These are phyloP conservation scores for Candida krabiensis DNA, from an alignment of 805 yeast species.

Conservation along the genomic window DNA sequence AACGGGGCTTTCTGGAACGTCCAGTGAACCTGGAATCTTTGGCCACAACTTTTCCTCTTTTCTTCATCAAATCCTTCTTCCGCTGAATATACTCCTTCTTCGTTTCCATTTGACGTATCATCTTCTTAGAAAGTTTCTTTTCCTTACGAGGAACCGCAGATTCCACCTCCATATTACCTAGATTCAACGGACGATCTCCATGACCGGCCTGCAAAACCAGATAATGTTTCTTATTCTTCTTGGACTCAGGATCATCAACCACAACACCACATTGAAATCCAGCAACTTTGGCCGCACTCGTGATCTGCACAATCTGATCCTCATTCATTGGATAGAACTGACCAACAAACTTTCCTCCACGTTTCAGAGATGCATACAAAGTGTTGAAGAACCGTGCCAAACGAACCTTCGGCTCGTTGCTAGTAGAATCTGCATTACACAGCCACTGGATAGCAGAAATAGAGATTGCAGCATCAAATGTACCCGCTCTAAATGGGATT, in stretches of 20 bases:
- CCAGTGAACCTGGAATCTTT: conserved; percentile 90
- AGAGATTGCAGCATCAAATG: conserved; percentile 94
- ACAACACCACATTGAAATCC: conserved; percentile 97
- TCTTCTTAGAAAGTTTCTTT: conserved; percentile 45
- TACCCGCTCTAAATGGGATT: conserved; percentile 91
- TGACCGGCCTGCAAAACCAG: conserved; percentile 86
- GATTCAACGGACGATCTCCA: conserved; percentile 70
- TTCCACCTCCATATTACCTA: conserved; percentile 81
- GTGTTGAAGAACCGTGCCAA: conserved; percentile 82
- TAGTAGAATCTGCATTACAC: conserved; percentile 88
- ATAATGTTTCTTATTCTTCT: conserved; percentile 87
- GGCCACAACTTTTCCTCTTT: conserved; percentile 88
- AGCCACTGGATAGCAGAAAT: conserved; percentile 97
- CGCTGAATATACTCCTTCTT: conserved; percentile 79
- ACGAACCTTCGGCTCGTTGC: conserved; percentile 81
- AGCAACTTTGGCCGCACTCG: conserved; percentile 84
- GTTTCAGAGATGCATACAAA: conserved; percentile 76
- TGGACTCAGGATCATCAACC: conserved; percentile 90
- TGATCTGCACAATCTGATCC: conserved; percentile 72
- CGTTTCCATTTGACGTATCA: conserved; percentile 61
- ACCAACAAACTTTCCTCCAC: conserved; percentile 97
- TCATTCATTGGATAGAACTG: conserved; percentile 96
- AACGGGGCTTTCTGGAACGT: conserved; percentile 69
- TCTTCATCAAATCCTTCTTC: conserved; percentile 91
- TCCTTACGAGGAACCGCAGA: conserved; percentile 41